Conservation (phyloP, 1,139 yeast species). For the Meyerozyma sp. region DNA sequence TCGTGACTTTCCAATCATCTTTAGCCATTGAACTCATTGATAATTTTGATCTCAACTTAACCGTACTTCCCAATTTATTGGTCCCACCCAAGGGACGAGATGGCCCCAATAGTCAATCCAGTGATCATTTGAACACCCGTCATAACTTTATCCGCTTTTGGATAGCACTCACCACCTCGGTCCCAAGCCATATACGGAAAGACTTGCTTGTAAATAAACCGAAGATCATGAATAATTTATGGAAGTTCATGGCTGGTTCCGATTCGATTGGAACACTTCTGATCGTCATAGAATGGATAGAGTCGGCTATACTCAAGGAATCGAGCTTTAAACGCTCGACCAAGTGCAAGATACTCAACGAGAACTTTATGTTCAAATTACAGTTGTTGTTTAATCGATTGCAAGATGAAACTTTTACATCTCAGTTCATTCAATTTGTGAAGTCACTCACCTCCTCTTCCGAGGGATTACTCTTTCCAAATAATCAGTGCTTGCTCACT, state of each 20-base stretch:
- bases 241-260: slow-evolving; percentile 53
- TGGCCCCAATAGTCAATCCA: slow-evolving; percentile 17
- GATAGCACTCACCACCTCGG: slow-evolving; percentile 43
- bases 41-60: slow-evolving; percentile 61
- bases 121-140: slow-evolving; percentile 45
- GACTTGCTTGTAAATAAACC: slow-evolving; percentile 56
- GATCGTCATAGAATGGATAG: slow-evolving; percentile 44
- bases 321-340: slow-evolving; percentile 58
- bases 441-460: slow-evolving; percentile 40
- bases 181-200: slow-evolving; percentile 52
- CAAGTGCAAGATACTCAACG: slow-evolving; percentile 75
- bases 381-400: slow-evolving; percentile 44
- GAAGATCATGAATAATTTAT: slow-evolving; percentile 57
- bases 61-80: slow-evolving; percentile 58
- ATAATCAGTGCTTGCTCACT: slow-evolving; percentile 51
- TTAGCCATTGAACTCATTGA: slow-evolving; percentile 55
- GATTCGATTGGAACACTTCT: slow-evolving; percentile 44
- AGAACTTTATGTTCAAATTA: slow-evolving; percentile 60
- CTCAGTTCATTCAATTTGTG: slow-evolving; percentile 45
- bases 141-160: slow-evolving; percentile 57
- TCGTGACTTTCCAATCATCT: slow-evolving; percentile 44
- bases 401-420: slow-evolving; percentile 17
- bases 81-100: slow-evolving; percentile 42
- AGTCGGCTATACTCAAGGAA: slow-evolving; percentile 51
- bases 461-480: slow-evolving; percentile 61